Evolutionary conservation across 2,329 filamentous ascomycete species (phyloP).

Genomic region (Aspergillus sp.): DNA sequence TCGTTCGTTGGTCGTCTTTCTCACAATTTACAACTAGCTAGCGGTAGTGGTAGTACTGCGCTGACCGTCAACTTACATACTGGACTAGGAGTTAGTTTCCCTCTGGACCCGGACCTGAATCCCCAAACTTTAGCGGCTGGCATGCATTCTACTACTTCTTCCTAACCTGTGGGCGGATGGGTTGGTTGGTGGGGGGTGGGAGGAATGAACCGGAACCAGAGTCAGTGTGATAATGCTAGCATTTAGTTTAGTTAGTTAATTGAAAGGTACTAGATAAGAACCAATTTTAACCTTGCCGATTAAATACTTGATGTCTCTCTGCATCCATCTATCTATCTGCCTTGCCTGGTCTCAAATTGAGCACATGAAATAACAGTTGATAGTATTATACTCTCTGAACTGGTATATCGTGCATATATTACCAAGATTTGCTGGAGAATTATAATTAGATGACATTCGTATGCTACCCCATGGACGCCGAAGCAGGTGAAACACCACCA

Average conservation of each 20-base stretch:
- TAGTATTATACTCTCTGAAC: no score
- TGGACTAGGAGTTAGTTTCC: not conserved
- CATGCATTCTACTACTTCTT: not conserved
- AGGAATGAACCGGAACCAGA: constrained; percentile 12
- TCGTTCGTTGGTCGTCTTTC: not conserved
- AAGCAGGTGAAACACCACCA: constrained; percentile 19
- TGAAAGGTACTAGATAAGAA: not conserved
- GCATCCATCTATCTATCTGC: not conserved
- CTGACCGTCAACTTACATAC: not conserved
- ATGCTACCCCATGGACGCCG: constrained; percentile 1
- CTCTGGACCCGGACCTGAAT: constrained; percentile 2
- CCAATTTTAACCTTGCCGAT: not conserved
- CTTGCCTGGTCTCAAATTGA: not conserved
- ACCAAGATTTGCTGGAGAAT: not conserved
- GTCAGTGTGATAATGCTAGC: not conserved
- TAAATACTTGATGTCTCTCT: no score
- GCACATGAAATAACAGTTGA: no score
- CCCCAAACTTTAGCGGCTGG: constrained; percentile 9
- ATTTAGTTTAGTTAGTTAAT: no score
- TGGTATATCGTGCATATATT: no score
- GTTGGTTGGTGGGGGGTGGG: constrained; percentile 1
- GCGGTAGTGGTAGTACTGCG: not conserved
- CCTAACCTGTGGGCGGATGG: not conserved
- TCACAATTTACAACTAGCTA: not conserved
- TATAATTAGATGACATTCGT: constrained; percentile 3